Base-by-base conservation (phyloP, 306 rosid species). In the Prunus armeniaca region DNA sequence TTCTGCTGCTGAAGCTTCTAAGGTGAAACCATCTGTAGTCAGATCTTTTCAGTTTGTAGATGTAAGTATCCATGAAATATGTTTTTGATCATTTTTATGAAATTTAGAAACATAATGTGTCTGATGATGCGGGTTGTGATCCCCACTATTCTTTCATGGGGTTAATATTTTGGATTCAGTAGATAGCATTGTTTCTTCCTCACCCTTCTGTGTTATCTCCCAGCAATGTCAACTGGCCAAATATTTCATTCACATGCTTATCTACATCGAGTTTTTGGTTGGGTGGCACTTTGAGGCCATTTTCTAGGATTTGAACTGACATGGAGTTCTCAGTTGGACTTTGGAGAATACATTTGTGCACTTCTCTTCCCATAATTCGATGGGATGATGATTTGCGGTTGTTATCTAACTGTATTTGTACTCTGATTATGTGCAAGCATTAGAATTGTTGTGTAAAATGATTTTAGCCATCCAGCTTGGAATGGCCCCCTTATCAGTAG, bases 1-100 rank as follows among this genome's bases (percentile, higher is more conserved):
- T 69, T 86, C 97, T 73, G 85, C 75, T 65, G 66, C 85, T 13
- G 94, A 85, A 78, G 83, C 75, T 82, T 86, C 91, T 78, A 87
- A 74, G 78, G 49, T 70, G 45, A 91, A 89, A 82, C 84, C 87
- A 68, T 75, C 81, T 2, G 69, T 49, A 27, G 82, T 51, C 66
- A 84, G 84, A 84, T 84, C 86, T 49, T 85, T 78, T 70, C 88
- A 87, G 82, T 81, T 71, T 50, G 82, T 65, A 54, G 90, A 85
- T 82, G 97, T 94, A 84, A 85, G 97, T 87, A 77, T 79, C 52
- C 73, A 43, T 62, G 69, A 74, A 38, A 49, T 60, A 17, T 51
- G 4, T 75, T 30, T 63, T 73, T 22, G 56, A 24, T 69, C 24
- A 73, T n/a, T 71, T 49, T 56, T 55, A 18, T 50, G 54, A 41